These are phyloP conservation scores for Aspergillus avenaceus DNA, from an alignment of 495 filamentous ascomycete genomes.

Conservation along the genomic window DNA sequence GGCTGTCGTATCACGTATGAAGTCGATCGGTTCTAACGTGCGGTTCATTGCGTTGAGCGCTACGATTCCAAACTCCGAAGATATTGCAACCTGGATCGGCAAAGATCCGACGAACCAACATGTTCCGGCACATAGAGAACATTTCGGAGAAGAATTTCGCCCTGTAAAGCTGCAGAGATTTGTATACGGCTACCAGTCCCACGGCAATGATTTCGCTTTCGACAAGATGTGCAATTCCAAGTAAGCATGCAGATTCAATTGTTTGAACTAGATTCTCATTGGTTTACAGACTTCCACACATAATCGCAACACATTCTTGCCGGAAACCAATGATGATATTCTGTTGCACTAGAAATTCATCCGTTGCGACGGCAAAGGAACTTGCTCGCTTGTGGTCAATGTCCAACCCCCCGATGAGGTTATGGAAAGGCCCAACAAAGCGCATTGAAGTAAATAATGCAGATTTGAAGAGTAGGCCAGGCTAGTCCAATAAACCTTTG, in stretches of 20 bases:
- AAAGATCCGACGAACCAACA: constrained; percentile 62
- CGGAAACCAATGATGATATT: constrained; percentile 91
- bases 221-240: constrained; percentile 75
- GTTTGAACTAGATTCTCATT: constrained; percentile 1
- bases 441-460: constrained; percentile 53
- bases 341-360: constrained; percentile 79
- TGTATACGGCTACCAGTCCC: constrained; percentile 70
- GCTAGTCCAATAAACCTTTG: neutral
- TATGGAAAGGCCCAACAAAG: constrained; percentile 64
- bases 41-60: constrained; percentile 91
- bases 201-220: constrained; percentile 79
- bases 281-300: constrained; percentile 52
- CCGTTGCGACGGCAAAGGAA: constrained; percentile 67
- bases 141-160: constrained; percentile 89
- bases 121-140: constrained; percentile 65
- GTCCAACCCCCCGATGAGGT: constrained; percentile 50
- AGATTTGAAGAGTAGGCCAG: constrained; percentile 53
- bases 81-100: constrained; percentile 91
- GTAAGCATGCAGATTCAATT: constrained; percentile 29
- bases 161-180: constrained; percentile 84
- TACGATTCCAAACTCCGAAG: constrained; percentile 87
- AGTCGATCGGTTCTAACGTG: constrained; percentile 79
- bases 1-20: constrained; percentile 96
- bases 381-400: constrained; percentile 64
- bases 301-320: constrained; percentile 74